A percentile compares a stretch with the other conserved stretches of the same genome.
Evolutionary conservation across 2,329 filamentous ascomycete species (phyloP).

Genomic region (Fusarium heterosporum): DNA sequence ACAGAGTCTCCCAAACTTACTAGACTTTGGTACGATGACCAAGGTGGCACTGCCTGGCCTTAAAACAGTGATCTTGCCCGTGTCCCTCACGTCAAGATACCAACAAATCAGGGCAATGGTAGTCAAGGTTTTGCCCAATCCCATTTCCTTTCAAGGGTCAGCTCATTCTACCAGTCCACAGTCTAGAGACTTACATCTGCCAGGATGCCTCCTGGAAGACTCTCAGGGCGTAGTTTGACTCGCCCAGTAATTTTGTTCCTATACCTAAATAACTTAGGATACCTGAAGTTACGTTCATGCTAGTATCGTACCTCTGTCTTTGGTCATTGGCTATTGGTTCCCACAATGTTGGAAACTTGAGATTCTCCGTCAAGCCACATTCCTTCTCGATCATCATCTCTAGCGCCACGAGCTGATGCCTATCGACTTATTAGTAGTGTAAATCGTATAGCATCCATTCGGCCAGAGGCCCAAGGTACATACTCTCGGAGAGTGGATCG

Average conservation of each 20-base stretch:
- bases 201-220: neutral
- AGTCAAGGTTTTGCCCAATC: neutral
- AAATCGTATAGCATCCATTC: no score
- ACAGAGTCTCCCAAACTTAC: neutral
- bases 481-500: no score
- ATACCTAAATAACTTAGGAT: no score
- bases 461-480: no score
- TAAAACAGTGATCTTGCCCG: accelerated
- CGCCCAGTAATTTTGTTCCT: no score
- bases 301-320: neutral
- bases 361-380: neutral
- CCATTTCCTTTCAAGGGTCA: neutral
- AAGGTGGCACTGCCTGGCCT: neutral
- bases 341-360: neutral
- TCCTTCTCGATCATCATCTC: neutral
- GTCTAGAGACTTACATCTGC: neutral
- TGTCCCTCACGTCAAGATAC: neutral
- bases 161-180: neutral
- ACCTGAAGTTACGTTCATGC: no score
- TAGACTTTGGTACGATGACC: neutral
- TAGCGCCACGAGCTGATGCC: neutral
- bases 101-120: neutral
- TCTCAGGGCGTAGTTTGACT: accelerated
- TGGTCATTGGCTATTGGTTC: neutral
- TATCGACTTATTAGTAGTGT: neutral